Conservation (phyloP, 129 eudicot species). For the Centella asiatica region DNA sequence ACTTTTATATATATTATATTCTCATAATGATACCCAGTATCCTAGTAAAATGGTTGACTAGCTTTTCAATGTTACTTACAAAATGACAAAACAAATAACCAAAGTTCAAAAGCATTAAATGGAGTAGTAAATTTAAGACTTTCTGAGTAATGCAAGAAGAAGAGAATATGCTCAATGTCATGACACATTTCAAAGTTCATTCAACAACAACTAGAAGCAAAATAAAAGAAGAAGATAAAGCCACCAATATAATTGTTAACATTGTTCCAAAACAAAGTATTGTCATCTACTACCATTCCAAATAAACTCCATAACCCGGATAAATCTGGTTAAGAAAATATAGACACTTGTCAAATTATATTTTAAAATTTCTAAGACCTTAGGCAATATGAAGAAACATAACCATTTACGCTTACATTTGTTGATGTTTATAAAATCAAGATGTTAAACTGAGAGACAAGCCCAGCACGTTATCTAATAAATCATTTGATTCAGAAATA, state of each 20-base stretch:
- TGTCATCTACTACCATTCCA: background rate
- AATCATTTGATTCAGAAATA: conserved; percentile 7
- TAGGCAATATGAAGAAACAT: background rate
- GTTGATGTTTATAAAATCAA: too few species aligned
- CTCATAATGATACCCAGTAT: background rate
- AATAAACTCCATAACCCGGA: background rate
- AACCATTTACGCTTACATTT: too few species aligned
- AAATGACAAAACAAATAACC: conserved; percentile 1
- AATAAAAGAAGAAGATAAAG: background rate
- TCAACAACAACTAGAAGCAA: background rate
- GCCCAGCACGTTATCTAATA: background rate
- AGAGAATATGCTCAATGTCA: background rate
- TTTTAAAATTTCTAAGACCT: background rate
- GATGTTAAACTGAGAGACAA: background rate
- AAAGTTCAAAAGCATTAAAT: background rate
- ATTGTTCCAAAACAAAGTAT: background rate
- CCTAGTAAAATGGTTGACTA: background rate
- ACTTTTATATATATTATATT: too few species aligned
- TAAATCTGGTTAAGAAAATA: background rate
- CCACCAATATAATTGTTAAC: background rate
- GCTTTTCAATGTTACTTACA: background rate
- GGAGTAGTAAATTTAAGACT: too few species aligned
- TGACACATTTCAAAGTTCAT: background rate
- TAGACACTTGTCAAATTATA: background rate
- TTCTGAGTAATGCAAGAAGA: background rate